A percentile compares a stretch with the other conserved stretches of the same genome.
Conservation (phyloP, 73 alveolate genomes). For the Uronychia setigera region DNA sequence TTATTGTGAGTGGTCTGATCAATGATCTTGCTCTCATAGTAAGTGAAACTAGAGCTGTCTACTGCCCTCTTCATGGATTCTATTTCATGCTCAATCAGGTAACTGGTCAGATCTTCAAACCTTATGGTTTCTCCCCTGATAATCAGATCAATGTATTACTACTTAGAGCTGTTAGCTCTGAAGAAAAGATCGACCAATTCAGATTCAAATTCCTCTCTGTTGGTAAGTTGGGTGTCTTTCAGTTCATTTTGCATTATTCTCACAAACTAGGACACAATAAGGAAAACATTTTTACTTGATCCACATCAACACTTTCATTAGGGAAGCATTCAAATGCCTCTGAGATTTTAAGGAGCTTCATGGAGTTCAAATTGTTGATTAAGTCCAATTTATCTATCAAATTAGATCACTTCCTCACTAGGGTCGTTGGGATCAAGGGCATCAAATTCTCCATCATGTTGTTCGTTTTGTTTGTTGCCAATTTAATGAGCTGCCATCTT, state of each 20-base stretch:
- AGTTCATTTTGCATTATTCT: slow-evolving; percentile 58
- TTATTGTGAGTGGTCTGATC: slow-evolving; percentile 78
- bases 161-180: slow-evolving; percentile 49
- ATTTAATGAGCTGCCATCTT: slow-evolving; percentile 10
- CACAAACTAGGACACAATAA: slow-evolving; percentile 54
- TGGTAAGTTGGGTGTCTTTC: slow-evolving; percentile 55
- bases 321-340: slow-evolving; percentile 68
- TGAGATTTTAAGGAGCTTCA: slow-evolving; percentile 60
- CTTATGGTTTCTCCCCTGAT: slow-evolving; percentile 31
- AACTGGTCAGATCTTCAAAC: slow-evolving; percentile 62
- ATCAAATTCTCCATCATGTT: slow-evolving; percentile 33
- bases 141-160: not conserved
- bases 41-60: slow-evolving; percentile 46
- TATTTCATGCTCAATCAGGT: slow-evolving; percentile 70
- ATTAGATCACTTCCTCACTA: not conserved
- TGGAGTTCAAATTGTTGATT: slow-evolving; percentile 60
- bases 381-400: slow-evolving; percentile 52
- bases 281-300: slow-evolving; percentile 9
- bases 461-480: slow-evolving; percentile 17
- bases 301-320: slow-evolving; percentile 65
- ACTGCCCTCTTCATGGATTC: slow-evolving; percentile 41
- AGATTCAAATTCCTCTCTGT: slow-evolving; percentile 51
- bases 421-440: slow-evolving; percentile 36
- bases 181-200: slow-evolving; percentile 66
- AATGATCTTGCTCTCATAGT: slow-evolving; percentile 51